Conservation (phyloP, 176 grass and related monocot species). For the Carex littledalei region DNA sequence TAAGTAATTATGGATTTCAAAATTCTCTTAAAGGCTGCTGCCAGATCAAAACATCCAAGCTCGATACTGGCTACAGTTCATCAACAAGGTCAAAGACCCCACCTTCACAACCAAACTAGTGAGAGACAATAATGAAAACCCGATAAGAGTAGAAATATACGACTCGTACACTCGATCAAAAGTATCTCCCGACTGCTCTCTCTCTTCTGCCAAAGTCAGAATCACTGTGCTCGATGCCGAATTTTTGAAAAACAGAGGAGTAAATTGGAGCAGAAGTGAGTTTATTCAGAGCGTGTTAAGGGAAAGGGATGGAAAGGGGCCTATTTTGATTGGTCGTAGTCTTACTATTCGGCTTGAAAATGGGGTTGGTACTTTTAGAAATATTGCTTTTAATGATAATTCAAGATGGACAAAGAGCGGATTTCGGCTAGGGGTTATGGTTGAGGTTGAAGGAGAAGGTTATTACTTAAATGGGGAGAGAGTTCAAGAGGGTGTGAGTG, state of each 20-base stretch:
- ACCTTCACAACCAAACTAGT: not conserved
- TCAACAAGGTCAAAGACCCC: not conserved
- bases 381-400: not conserved
- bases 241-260: not conserved
- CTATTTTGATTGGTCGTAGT: not conserved
- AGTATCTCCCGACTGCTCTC: not conserved
- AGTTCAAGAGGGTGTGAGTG: not conserved
- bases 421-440: not conserved
- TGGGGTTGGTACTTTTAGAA: not conserved
- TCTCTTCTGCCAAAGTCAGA: conserved; percentile 13
- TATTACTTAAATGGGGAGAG: not conserved
- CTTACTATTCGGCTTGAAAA: not conserved
- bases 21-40: not conserved
- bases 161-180: not conserved
- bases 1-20: not conserved
- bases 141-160: not conserved
- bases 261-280: not conserved
- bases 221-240: not conserved
- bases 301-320: not conserved
- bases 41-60: not conserved
- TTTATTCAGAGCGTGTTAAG: not conserved
- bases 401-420: conserved; percentile 2
- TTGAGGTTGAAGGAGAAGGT: not conserved
- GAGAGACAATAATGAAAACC: not conserved
- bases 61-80: not conserved